Conservation (phyloP, 2,329 filamentous ascomycete species). For the Fusarium floridanum region DNA sequence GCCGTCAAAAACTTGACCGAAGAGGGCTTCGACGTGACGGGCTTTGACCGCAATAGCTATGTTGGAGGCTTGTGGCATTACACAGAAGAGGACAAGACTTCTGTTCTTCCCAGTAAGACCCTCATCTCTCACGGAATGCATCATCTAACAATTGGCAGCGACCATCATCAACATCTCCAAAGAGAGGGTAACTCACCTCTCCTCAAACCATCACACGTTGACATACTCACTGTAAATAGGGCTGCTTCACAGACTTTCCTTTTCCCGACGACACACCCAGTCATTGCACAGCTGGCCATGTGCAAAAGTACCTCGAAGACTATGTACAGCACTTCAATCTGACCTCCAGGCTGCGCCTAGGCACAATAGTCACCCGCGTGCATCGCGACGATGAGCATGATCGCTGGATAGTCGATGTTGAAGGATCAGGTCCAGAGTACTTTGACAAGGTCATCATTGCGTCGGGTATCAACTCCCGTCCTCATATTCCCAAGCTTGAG, state of each 20-base stretch:
- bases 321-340: constrained; percentile 52
- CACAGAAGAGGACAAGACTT: constrained; percentile 54
- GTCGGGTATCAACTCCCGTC: constrained; percentile 51
- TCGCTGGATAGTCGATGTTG: constrained; percentile 48
- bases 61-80: constrained; percentile 61
- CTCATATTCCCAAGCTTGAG: constrained; percentile 52
- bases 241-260: constrained; percentile 53
- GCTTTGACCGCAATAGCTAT: constrained; percentile 56
- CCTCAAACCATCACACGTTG: rapidly evolving
- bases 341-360: constrained; percentile 42
- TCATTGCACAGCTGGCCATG: constrained; percentile 41
- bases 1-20: constrained; percentile 58
- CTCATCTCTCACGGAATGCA: neutral
- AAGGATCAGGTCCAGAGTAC: constrained; percentile 34
- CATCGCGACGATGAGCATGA: constrained; percentile 31
- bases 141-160: constrained; percentile 28
- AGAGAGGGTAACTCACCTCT: constrained; percentile 38
- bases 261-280: constrained; percentile 47
- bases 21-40: constrained; percentile 58
- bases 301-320: constrained; percentile 50
- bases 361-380: constrained; percentile 37
- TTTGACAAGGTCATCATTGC: constrained; percentile 56
- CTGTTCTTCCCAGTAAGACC: constrained; percentile 51
- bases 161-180: constrained; percentile 52
- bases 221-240: constrained; percentile 32